Base-by-base conservation (phyloP, 768 basidiomycete genomes). In the Psilocybe azurescens region DNA sequence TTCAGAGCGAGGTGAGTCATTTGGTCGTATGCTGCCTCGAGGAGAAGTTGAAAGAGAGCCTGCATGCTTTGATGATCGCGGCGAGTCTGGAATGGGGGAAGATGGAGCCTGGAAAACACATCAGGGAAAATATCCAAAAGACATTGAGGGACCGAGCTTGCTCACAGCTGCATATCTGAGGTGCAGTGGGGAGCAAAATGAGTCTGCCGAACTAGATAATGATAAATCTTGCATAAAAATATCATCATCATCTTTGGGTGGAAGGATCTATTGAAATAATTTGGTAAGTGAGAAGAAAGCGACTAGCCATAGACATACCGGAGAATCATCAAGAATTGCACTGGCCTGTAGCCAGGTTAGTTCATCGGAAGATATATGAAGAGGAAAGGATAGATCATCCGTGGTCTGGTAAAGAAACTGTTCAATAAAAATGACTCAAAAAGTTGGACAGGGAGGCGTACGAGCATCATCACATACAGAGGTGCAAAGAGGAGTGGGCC, bases 311-410 rank as follows among this genome's bases (percentile, higher is more conserved):
- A 38, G 44, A 62, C 64, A 36, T 56, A 69, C 69, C 9, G 66
- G 63, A 32, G 70, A 63, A 13, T 52, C 48, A 29, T 69, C 68
- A 30, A 73, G 55, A 32, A 73, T 47, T 53, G 63, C 60, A 54
- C 77, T 80, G 29, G 81, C 82, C 52, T 79, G 76, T 18, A 85
- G 74, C 83, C 83, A 85, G 24, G 79, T 73, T 55, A 83, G 72
- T 69, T 83, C 83, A 63, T 83, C 83, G 59, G 76, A 73, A 58
- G 78, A 78, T 60, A 80, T 72, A 56, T 74, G 69, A 44, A 65
- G 67, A 56, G 77, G 72, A 47, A 69, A 74, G 52, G 69, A 60
- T 57, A 69, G 71, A 60, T 73, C 73, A 59, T 75, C 75, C 69
- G 70, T 70, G 61, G 69, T 61, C 72, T 74, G 65, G 14, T 38